Conservation (phyloP, 139 green algal species). For the Bryopsis sp. region DNA sequence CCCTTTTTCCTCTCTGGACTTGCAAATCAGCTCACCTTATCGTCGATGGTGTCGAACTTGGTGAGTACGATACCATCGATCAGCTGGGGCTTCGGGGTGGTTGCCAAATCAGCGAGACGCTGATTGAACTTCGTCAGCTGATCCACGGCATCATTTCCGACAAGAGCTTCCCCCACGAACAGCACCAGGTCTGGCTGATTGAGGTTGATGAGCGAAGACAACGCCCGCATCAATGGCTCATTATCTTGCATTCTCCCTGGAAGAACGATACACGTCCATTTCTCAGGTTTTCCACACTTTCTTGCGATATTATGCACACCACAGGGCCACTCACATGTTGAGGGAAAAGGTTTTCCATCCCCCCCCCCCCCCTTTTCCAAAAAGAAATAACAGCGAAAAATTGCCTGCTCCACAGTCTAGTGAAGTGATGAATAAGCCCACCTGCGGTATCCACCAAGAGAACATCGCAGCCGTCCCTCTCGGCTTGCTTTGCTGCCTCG, state of each 20-base stretch:
- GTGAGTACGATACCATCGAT: conserved; percentile 89
- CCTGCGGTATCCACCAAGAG: conserved; percentile 97
- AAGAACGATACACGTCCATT: not conserved
- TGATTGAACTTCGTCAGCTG: conserved; percentile 98
- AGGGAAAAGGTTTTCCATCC: too few relatives aligned
- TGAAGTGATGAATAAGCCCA: not conserved
- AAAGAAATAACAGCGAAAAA: too few relatives aligned
- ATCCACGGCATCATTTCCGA: conserved; percentile 98
- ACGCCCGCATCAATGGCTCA: conserved; percentile 96
- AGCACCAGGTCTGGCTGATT: conserved; percentile 94
- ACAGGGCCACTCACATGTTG: too few relatives aligned
- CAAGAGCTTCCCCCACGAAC: conserved; percentile 98
- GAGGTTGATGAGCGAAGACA: conserved; percentile 85
- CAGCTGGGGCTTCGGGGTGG: conserved; percentile 13
- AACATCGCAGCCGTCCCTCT: conserved; percentile 70
- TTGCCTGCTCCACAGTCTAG: conserved; percentile 15
- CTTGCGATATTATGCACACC: too few relatives aligned
- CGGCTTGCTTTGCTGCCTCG: conserved; percentile 79
- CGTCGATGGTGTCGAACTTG: conserved; percentile 99
- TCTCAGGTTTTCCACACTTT: too few relatives aligned
- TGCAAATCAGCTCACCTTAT: conserved; percentile 67
- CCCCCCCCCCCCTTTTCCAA: too few relatives aligned
- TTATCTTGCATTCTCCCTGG: conserved; percentile 80
- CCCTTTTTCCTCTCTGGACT: too few relatives aligned
- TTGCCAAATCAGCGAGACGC: conserved; percentile 56